Base-by-base conservation (phyloP, 2,329 filamentous ascomycete species). In the Sporothrix dimorphospora region DNA sequence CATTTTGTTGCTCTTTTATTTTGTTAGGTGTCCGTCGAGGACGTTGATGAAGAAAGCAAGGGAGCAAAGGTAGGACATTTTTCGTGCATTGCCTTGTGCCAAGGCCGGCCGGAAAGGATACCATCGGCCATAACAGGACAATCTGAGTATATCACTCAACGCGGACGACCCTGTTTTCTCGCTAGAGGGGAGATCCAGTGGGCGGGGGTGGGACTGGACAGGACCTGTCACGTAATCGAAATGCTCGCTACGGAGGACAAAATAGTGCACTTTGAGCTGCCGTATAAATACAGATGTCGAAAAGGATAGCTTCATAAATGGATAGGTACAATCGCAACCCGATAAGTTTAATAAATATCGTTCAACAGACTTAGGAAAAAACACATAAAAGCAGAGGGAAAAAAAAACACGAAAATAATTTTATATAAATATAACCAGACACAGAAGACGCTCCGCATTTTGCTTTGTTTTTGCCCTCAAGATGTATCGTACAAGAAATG, bases 1-100 rank as follows among this genome's bases (percentile, higher is more conserved):
- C 74, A 76, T 76, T 30, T 34, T n/a, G 61, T 30, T 16, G 57
- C 27, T 42, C 49, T 55, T 55, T n/a, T 21, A n/a, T 16, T 45
- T 21, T 51, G 57, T 42, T 45, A 21, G 11, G 9, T 27, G 19
- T 21, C n/a, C 38, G 38, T 65, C 34, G 38, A 59, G 19, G 53
- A n/a, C 19, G 51, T 47, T 40, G 27, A 49, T 27, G n/a, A 2
- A 34, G 16, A 34, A n/a, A 45, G 40, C 42, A 34, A 49, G 42
- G 27, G 42, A 34, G 24, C 6, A 34, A n/a, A 51, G 45, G 19
- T 16, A 1, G 27, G 27, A 12, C 47, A 42, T n/a, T 30, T 69
- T 67, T 34, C 8, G 45, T 67, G 45, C 14, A 51, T 38, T 14
- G 24, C 59, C 38, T 30, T 45, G 59, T 3, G 65, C 65, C 45